Conservation (phyloP, 345 rosid species). For the Pistacia atlantica region DNA sequence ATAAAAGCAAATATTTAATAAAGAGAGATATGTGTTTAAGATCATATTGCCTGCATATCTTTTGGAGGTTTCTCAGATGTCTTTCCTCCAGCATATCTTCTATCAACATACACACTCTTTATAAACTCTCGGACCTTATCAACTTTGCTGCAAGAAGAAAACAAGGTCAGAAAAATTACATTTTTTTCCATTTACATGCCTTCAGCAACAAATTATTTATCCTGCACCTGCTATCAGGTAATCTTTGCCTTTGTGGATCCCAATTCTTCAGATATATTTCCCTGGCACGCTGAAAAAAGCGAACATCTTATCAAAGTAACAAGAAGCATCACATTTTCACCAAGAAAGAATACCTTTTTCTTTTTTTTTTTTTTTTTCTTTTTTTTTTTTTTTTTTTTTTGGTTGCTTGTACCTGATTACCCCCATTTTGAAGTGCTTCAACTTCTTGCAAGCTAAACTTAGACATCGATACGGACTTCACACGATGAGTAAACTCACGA, state of each 20-base stretch:
- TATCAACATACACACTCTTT: conserved; percentile 79
- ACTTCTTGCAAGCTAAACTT: conserved; percentile 95
- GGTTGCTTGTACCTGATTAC: conserved; percentile 75
- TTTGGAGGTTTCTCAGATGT: conserved; percentile 68
- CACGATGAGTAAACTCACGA: conserved; percentile 98
- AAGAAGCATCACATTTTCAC: conserved; percentile 21
- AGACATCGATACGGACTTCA: conserved; percentile 97
- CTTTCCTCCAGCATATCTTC: conserved; percentile 72
- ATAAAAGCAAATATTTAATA: neutral
- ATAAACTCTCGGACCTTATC: conserved; percentile 84
- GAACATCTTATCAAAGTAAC: conserved; percentile 22
- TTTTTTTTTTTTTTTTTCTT: too few species aligned
- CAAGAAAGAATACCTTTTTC: neutral
- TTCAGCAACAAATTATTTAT: conserved; percentile 16
- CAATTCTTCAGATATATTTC: conserved; percentile 80
- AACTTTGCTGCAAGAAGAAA: conserved; percentile 61
- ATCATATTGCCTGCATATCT: conserved; percentile 65
- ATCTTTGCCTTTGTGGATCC: conserved; percentile 87
- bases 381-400: too few species aligned
- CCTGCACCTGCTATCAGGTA: conserved; percentile 82
- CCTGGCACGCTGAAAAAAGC: conserved; percentile 79
- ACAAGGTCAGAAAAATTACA: conserved; percentile 12
- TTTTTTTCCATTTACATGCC: conserved; percentile 4
- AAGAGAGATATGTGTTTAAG: neutral
- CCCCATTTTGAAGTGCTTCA: conserved; percentile 94